Evolutionary conservation across 1,139 yeast genomes (phyloP).

Genomic region (Pichia norvegensis): DNA sequence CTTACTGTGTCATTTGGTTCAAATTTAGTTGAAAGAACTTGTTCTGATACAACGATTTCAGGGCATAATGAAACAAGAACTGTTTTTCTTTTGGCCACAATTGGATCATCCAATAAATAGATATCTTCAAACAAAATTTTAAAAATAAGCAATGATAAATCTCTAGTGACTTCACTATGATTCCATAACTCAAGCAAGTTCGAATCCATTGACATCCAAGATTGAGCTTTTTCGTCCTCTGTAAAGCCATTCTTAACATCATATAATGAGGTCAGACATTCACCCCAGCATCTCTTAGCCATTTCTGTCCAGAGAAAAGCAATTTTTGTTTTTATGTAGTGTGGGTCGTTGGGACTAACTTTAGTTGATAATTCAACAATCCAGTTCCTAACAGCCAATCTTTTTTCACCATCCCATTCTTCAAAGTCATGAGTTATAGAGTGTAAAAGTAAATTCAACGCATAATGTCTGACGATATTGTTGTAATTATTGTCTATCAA

Average conservation of each 20-base stretch:
- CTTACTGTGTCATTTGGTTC: slow-evolving; percentile 61
- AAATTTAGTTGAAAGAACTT: slow-evolving; percentile 56
- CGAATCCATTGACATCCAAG: slow-evolving; percentile 89
- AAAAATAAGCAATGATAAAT: slow-evolving; percentile 66
- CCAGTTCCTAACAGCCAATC: slow-evolving; percentile 72
- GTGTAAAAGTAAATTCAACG: slow-evolving; percentile 69
- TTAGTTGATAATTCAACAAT: slow-evolving; percentile 66
- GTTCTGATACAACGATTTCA: slow-evolving; percentile 69
- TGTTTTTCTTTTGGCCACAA: slow-evolving; percentile 75
- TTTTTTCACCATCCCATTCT: slow-evolving; percentile 55
- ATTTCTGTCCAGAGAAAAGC: slow-evolving; percentile 88
- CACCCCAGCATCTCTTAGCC: slow-evolving; percentile 93
- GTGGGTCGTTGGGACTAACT: slow-evolving; percentile 64
- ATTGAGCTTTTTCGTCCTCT: slow-evolving; percentile 45
- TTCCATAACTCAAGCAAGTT: slow-evolving; percentile 73
- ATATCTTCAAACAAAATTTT: slow-evolving; percentile 89
- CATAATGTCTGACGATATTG: slow-evolving; percentile 81
- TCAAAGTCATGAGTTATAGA: slow-evolving; percentile 51
- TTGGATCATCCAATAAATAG: slow-evolving; percentile 85
- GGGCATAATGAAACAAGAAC: slow-evolving; percentile 76
- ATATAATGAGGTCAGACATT: slow-evolving; percentile 21
- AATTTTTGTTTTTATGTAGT: slow-evolving; percentile 80
- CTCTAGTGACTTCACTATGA: slow-evolving; percentile 53
- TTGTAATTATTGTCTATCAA: slow-evolving; percentile 50
- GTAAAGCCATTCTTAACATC: slow-evolving; percentile 12